Percentiles rank a stretch among this genome's conserved stretches.
Conservation (phyloP, 2,329 filamentous ascomycete species). For the Fusarium sp. region DNA sequence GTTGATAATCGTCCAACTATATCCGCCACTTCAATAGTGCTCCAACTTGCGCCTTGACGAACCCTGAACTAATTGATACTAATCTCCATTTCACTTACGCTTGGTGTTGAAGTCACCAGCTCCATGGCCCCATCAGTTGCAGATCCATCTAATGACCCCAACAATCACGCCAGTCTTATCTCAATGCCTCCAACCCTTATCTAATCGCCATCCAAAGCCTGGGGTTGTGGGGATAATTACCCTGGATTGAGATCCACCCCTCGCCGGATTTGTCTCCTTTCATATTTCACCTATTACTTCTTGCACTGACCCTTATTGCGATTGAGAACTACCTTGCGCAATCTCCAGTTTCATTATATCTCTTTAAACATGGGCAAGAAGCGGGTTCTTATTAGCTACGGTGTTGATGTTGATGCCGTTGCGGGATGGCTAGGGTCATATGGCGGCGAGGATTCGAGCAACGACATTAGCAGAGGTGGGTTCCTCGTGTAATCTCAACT, state of each 20-base stretch:
- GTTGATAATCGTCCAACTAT: neutral
- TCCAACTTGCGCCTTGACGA: neutral
- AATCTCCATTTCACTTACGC: neutral
- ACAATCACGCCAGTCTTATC: neutral
- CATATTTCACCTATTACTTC: neutral
- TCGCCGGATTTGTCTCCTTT: neutral
- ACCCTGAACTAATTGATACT: neutral
- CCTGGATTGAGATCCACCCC: neutral
- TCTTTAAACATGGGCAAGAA: constrained; percentile 53
- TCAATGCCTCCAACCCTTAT: constrained; percentile 1
- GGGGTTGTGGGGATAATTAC: neutral
- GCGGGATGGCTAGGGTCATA: constrained; percentile 84
- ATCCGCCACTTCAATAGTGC: neutral
- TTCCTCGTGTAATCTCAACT: neutral
- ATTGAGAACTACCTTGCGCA: neutral
- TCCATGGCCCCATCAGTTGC: neutral
- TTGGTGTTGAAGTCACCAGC: neutral
- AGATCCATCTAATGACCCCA: neutral
- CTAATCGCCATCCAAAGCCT: neutral
- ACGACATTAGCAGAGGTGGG: constrained; percentile 45
- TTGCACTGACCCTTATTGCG: neutral
- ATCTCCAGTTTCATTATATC: neutral
- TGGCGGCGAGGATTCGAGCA: constrained; percentile 79
- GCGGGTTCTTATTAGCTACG: constrained; percentile 67
- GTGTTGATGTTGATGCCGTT: constrained; percentile 83